Conservation (phyloP, 495 filamentous ascomycete genomes). For the Hypoxylon intermedium region DNA sequence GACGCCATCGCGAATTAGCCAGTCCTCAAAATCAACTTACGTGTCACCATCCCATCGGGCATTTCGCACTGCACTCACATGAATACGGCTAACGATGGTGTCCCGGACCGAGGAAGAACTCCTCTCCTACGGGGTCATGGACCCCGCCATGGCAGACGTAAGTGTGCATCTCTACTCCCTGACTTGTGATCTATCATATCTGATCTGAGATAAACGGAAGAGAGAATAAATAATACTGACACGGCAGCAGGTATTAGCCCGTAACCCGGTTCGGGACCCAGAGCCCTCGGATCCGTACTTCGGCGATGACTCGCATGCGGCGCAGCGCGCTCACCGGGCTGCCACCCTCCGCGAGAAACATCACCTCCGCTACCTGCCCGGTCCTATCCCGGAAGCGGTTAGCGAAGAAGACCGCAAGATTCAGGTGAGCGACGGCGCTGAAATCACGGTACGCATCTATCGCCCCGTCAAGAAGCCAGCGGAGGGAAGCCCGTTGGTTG, state of each 20-base stretch:
- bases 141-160: slow-evolving; percentile 47
- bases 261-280: slow-evolving; percentile 23
- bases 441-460: slow-evolving; percentile 47
- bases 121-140: slow-evolving; percentile 44
- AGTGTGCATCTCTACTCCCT: slow-evolving; percentile 5
- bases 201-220: not conserved
- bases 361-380: slow-evolving; percentile 37
- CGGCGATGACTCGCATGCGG: slow-evolving; percentile 30
- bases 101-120: slow-evolving; percentile 42
- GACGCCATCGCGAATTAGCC: not conserved
- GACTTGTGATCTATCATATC: not conserved
- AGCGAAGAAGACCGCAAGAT: slow-evolving; percentile 45
- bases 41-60: slow-evolving; percentile 1
- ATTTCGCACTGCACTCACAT: not conserved
- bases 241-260: slow-evolving; percentile 15
- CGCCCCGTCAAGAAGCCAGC: slow-evolving; percentile 40
- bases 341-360: slow-evolving; percentile 35
- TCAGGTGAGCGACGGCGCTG: slow-evolving; percentile 50
- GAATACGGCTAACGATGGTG: slow-evolving; percentile 13
- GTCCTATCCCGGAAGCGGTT: slow-evolving; percentile 33
- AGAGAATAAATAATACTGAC: not conserved
- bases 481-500: slow-evolving; percentile 49
- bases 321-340: slow-evolving; percentile 27
- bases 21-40: not conserved
- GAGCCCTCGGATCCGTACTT: slow-evolving; percentile 39